Base-by-base conservation (phyloP, 129 eudicot genomes). In the Centaurea solstitialis region DNA sequence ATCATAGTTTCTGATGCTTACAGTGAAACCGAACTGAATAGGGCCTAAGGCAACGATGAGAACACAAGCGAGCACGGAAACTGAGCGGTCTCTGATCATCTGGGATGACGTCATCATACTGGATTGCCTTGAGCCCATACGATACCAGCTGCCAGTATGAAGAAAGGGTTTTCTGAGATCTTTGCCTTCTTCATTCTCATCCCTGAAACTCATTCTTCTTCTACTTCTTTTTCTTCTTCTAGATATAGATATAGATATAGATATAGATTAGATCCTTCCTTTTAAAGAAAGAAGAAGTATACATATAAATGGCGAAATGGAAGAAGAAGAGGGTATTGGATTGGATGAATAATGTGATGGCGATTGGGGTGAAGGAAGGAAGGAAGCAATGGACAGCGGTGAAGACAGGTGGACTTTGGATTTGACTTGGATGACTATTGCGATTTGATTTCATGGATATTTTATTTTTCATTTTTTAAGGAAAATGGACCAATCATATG, bases 1-100 rank as follows among this genome's bases (percentile, higher is more conserved):
- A n/a, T n/a, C n/a, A n/a, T n/a, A n/a, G n/a, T n/a, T n/a, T n/a
- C n/a, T n/a, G n/a, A n/a, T n/a, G n/a, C n/a, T n/a, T 26, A 94
- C 98, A 73, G 98, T 94, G 90, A 94, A 94, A 15, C 98, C 98
- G 70, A 94, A 92, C 88, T 94, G 98, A 64, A 94, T 90, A 15
- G 97, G 98, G 17, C 97, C 98, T 82, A 94, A 83, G 30, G 98
- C 93, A 28, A 94, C 91, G 73, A 94, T 94, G 73, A 94, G 39
- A 64, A 94, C 98, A 75, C 98, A 92, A 10, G 98, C 98, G 45
- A 94, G 84, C 37, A 94, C 98, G 3, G 98, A 94, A 57, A 94
- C 90, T 53, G 98, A 92, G 65, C 92, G 87, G 23, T 94, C 98
- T 67, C 98, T 83, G 77, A 94, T 92, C 37, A 78, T 90, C 81